Evolutionary conservation across 257 asterid genomes (phyloP), one percentile per base, ranked within the genome.

Genomic region (Solanum paucissectum): DNA sequence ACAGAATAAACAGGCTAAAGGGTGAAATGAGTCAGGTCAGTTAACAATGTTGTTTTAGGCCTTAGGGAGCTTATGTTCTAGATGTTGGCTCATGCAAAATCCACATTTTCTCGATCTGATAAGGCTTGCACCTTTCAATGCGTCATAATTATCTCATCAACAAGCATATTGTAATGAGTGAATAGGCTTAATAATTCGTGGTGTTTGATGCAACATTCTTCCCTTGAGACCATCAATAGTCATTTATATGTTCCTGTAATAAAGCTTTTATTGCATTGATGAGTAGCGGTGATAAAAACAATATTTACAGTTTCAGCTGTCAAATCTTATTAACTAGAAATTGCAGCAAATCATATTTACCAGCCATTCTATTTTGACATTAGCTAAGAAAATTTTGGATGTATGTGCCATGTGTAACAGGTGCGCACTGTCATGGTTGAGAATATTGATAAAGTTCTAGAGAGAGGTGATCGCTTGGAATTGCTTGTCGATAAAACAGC

Each of bases 11-110:
- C 94, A 92, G 99, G 83, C 93, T 97, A 81, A 94, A 86, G 91
- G 99, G 99, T 87, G 99, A 97, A 97, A 97, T 97, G 99, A 96
- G 98, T 88, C 99, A 97, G 99, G 99, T 97, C 91, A 91, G 90
- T 88, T 87, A 11, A 18, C 86, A 6, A 49, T 49, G 69, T 27
- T 46, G 40, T 82, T 29, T 46, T 49, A 55, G 25, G 66, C 25
- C 25, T 20, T 55, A 82, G 42, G 68, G 66, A 49, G 1, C 69
- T 29, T 49, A 29, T 29, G 29, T 81, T 32, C 27, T 81, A 46
- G 29, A 81, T 81, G 68, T 46, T 44, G 18, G 66, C 66, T 46
- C 16, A 3, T 81, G 29, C 68, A 46, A 46, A 46, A 9, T 82
- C 20, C 7, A 18, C 29, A 18, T 18, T 82, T 81, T 81, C 69